phyloP scores from a whole-genome alignment of 768 basidiomycete genomes.

The Exidia glandulosa region DNA sequence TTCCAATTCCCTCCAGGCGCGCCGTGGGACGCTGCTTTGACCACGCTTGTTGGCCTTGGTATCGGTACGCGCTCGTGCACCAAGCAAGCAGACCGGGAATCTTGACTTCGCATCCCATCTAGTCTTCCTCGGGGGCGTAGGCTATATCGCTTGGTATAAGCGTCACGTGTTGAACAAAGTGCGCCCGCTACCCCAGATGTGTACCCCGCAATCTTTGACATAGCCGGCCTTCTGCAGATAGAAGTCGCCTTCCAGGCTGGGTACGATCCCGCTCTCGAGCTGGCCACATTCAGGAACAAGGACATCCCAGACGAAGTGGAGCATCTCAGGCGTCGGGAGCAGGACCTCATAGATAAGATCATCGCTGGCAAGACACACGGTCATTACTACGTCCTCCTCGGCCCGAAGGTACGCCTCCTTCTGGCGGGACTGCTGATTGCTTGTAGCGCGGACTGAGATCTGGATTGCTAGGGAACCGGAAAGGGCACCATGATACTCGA shows the following conservation, averaged over 20 bases:
- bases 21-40: conserved; percentile 39
- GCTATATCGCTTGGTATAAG: conserved; percentile 74
- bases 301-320: conserved; percentile 36
- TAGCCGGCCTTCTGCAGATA: conserved; percentile 35
- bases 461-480: conserved; percentile 48
- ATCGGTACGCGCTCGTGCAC: conserved; percentile 31
- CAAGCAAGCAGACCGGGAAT: not conserved
- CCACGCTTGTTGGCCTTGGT: conserved; percentile 48
- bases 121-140: conserved; percentile 64
- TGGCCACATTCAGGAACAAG: conserved; percentile 34
- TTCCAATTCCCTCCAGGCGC: not conserved
- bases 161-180: conserved; percentile 72
- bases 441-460: conserved; percentile 5
- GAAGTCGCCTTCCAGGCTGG: conserved; percentile 68
- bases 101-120: not conserved
- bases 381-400: conserved; percentile 67
- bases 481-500: conserved; percentile 81
- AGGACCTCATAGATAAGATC: conserved; percentile 66
- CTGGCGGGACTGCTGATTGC: not conserved
- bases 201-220: no score
- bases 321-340: conserved; percentile 62
- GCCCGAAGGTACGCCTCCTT: conserved; percentile 49
- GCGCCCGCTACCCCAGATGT: conserved; percentile 7
- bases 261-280: conserved; percentile 74
- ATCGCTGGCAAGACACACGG: conserved; percentile 63